Percentiles rank a stretch among this genome's conserved stretches.
phyloP scores from a whole-genome alignment of 1,139 yeast species.

The Geotrichum australiense region DNA sequence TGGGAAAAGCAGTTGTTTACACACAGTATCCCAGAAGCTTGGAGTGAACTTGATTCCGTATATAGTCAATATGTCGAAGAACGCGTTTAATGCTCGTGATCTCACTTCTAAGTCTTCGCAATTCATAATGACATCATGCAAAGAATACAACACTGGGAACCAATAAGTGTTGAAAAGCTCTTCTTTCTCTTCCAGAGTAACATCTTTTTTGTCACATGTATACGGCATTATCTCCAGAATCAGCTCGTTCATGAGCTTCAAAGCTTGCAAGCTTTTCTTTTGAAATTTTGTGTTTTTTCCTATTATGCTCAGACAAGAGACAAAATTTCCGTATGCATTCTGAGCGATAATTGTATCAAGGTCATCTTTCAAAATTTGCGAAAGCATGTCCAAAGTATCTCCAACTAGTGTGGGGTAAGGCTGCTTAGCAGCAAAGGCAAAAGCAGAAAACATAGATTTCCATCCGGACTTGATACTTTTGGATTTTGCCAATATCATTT shows the following conservation, averaged over 20 bases:
- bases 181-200: constrained; percentile 19
- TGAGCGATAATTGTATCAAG: constrained; percentile 60
- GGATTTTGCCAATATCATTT: constrained; percentile 78
- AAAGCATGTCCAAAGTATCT: constrained; percentile 58
- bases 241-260: constrained; percentile 64
- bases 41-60: constrained; percentile 71
- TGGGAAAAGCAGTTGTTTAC: constrained; percentile 77
- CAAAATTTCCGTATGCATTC: constrained; percentile 67
- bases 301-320: constrained; percentile 69
- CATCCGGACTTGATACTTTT: constrained; percentile 84
- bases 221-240: constrained; percentile 12
- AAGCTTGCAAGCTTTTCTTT: constrained; percentile 69
- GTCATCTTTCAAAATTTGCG: constrained; percentile 55
- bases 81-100: constrained; percentile 72
- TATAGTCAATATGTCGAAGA: constrained; percentile 74
- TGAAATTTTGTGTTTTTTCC: constrained; percentile 83
- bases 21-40: constrained; percentile 76
- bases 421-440: constrained; percentile 57
- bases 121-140: constrained; percentile 84
- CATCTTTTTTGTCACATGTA: constrained; percentile 14
- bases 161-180: constrained; percentile 47
- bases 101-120: constrained; percentile 94
- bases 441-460: constrained; percentile 79
- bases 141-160: constrained; percentile 77
- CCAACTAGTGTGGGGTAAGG: constrained; percentile 45